A percentile compares a stretch with the other conserved stretches of the same genome.
These are phyloP conservation scores for Alnus rubra DNA, from an alignment of 306 rosid genomes.

Conservation along the genomic window DNA sequence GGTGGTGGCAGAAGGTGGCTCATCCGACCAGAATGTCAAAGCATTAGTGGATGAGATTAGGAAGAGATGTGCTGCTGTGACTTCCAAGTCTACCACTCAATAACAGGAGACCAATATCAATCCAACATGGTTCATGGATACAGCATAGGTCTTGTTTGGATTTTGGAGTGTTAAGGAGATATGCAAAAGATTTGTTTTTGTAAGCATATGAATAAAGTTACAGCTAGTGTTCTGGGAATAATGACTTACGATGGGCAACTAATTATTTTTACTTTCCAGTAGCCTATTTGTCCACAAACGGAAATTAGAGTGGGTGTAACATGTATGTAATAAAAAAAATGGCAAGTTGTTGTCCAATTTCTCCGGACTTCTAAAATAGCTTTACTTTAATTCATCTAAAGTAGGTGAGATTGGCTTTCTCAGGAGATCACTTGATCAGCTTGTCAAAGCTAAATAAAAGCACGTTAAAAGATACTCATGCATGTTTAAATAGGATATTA, in stretches of 20 bases:
- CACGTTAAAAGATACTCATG: background rate
- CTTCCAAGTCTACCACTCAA: background rate
- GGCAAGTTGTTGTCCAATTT: no score
- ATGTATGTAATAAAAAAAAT: no score
- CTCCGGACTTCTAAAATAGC: background rate
- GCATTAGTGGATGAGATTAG: conserved; percentile 44
- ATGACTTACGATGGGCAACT: no score
- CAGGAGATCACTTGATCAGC: background rate
- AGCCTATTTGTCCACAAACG: no score
- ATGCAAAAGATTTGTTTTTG: no score
- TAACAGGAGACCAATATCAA: background rate
- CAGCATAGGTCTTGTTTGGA: no score
- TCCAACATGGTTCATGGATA: background rate
- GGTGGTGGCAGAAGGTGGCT: conserved; percentile 58
- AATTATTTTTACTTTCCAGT: no score
- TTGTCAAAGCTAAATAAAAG: background rate
- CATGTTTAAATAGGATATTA: background rate
- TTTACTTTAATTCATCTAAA: background rate
- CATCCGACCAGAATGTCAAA: conserved; percentile 46
- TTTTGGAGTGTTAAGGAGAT: no score
- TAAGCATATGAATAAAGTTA: no score
- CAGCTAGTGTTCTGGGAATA: no score
- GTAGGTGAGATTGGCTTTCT: background rate
- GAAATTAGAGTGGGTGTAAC: no score
- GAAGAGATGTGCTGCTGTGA: conserved; percentile 5